Percentiles rank a stretch among this genome's conserved stretches.
phyloP scores from a whole-genome alignment of 2,329 filamentous ascomycete species.

The Laburnicola sp. region DNA sequence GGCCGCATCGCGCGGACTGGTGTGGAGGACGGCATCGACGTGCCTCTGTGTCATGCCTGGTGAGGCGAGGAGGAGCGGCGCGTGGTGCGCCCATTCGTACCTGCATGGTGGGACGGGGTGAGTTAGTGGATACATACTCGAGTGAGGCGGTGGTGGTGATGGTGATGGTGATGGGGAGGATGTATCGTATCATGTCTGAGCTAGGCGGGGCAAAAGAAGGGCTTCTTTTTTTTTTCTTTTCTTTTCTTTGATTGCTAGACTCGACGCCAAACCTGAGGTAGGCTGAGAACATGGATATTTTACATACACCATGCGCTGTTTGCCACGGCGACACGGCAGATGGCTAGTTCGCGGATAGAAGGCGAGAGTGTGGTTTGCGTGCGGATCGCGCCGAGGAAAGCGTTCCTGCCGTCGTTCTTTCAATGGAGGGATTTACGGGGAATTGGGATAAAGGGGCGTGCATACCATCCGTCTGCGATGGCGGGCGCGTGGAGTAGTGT shows the following conservation, averaged over 20 bases:
- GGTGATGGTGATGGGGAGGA: slow-evolving; percentile 5
- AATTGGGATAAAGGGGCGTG: background rate
- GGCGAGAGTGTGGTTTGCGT: slow-evolving; percentile 55
- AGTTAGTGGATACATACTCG: too few relatives aligned
- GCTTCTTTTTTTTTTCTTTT: too few relatives aligned
- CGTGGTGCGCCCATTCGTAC: slow-evolving; percentile 83
- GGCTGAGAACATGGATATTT: too few relatives aligned
- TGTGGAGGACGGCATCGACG: slow-evolving; percentile 32
- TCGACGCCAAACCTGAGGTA: too few relatives aligned
- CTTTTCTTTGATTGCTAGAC: too few relatives aligned
- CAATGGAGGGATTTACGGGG: background rate
- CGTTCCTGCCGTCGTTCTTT: slow-evolving; percentile 47
- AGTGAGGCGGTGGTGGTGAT: too few relatives aligned
- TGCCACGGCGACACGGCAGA: slow-evolving; percentile 77
- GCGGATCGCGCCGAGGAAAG: slow-evolving; percentile 60
- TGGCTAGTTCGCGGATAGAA: slow-evolving; percentile 72
- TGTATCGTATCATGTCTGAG: too few relatives aligned
- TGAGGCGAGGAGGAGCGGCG: slow-evolving; percentile 59
- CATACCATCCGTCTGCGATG: slow-evolving; percentile 59
- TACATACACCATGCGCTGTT: slow-evolving; percentile 67
- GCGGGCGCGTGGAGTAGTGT: slow-evolving; percentile 59
- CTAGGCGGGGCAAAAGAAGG: too few relatives aligned
- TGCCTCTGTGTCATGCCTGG: slow-evolving; percentile 41
- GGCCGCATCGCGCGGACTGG: slow-evolving; percentile 15
- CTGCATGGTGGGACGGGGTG: too few relatives aligned